Evolutionary conservation across 2,329 filamentous ascomycete genomes (phyloP), one percentile per base, ranked within the genome.

Genomic region (Cladosporium sp.): DNA sequence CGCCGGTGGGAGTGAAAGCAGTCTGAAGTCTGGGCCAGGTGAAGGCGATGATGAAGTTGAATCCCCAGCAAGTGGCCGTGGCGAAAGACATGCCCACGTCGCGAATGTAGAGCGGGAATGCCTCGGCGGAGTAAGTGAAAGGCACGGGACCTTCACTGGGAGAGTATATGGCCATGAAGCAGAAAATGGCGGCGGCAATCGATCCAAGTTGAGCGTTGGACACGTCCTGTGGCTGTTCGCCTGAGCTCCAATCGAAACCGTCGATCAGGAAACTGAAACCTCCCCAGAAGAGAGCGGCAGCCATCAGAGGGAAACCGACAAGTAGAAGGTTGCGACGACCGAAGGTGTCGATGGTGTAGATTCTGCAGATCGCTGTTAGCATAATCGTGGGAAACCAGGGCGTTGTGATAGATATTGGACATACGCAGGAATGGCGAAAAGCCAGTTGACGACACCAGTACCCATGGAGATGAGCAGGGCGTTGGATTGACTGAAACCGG

Each of bases 61-160:
- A 80, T 32, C 77, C 58, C 77, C 78, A 81, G 19, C 74, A 78
- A 3, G 74, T 79, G 0, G 78, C 76, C 0, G 77, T 80, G 0
- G 73, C 78, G 53, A 70, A 75, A 8, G 56, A 58, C 62, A 64
- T 63, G n/a, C 62, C 62, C 9, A 61, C 51, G 18, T 71, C 70
- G 30, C 72, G 66, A 12, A 73, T 63, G 48, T 72, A 69, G 5
- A 73, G 59, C 0, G 71, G 71, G 53, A 72, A 75, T 0, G 70
- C 71, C 49, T 75, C 72, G 9, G 72, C 72, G 0, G 62, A 53
- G 64, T 70, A 55, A 48, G 76, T 75, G 57, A 78, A 79, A 4
- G 84, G 61, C 7, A 64, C 61, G 1, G 63, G 63, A 1, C 72
- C 72, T 58, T 71, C 67, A 17, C 71, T 70, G 1, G 70, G 70